phyloP scores from a whole-genome alignment of 2,329 filamentous ascomycete species.

The Metarhizium sp. region DNA sequence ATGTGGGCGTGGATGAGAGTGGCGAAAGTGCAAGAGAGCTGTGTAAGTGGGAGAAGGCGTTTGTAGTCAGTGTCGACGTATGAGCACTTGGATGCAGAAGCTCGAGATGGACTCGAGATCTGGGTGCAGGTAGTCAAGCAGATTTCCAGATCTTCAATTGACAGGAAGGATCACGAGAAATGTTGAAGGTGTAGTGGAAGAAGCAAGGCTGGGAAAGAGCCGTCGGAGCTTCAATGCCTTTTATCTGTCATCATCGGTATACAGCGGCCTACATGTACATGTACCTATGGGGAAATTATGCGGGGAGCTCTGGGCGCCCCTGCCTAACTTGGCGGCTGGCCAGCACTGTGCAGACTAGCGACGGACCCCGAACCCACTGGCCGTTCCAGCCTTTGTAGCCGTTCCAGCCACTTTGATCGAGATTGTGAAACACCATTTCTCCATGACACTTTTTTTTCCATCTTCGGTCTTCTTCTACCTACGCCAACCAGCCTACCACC shows the following conservation, averaged over 20 bases:
- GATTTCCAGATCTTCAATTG: not conserved
- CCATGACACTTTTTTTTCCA: not conserved
- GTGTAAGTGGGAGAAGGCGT: not conserved
- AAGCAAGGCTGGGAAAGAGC: not conserved
- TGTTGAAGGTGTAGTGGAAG: not conserved
- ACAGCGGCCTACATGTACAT: not conserved
- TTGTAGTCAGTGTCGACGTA: not conserved
- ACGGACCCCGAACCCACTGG: not conserved
- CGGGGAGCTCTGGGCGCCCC: not conserved
- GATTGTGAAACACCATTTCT: not conserved
- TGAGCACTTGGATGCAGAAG: not conserved
- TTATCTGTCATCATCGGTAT: slow-evolving; percentile 7
- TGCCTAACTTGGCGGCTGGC: not conserved
- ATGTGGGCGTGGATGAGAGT: not conserved
- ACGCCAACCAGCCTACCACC: not conserved
- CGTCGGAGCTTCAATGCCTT: slow-evolving; percentile 2
- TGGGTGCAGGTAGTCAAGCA: not conserved
- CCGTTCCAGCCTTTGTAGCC: not conserved
- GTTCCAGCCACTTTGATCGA: not conserved
- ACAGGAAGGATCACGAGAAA: not conserved
- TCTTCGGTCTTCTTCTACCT: not conserved
- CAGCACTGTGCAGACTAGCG: no score
- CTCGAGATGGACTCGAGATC: not conserved
- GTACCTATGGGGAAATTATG: slow-evolving; percentile 1
- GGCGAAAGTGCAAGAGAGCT: not conserved